Evolutionary conservation across 805 yeast genomes (phyloP), one percentile per base, ranked within the genome.

Genomic region (Barnettozyma wickerhamii): DNA sequence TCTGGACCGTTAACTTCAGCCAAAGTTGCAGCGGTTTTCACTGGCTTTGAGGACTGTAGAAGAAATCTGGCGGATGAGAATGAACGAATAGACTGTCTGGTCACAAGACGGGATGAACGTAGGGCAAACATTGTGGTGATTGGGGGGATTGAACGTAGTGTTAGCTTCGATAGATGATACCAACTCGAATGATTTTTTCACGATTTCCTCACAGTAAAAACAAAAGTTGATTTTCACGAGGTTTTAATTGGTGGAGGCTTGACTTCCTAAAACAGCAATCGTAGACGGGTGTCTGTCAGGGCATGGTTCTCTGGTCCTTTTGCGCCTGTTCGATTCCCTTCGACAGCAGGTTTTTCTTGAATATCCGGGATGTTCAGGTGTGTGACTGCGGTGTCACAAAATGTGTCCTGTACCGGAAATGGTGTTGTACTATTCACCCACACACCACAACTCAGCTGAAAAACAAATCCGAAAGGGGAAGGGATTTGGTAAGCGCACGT

Each of bases 1-100:
- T 75, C 78, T 38, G 81, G 76, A 60, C 87, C 88, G 39, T 79
- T 74, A 54, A 91, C 95, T 64, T 91, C 95, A 42, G 82, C 69
- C 57, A 91, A 75, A 40, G 59, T 69, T 46, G 68, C 56, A 43
- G 95, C 91, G 46, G 88, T 80, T 64, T 77, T 78, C 58, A 32
- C 44, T 24, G 43, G 46, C 40, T 50, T 46, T 32, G 50, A 48
- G 27, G 51, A 45, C 34, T 23, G 26, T 23, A 58, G 49, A 24
- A 53, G 48, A 21, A 54, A 49, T 43, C 65, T 60, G 30, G 61
- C 49, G 20, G 59, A 47, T 35, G 64, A 49, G 46, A 66, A 58
- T 36, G 63, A 51, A 53, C 67, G 62, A 35, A 59, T 45, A 13
- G 63, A 51, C 46, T 57, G 62, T 41, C 56, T 55, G 36, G 55